Evolutionary conservation across 495 filamentous ascomycete genomes (phyloP), one percentile per base, ranked within the genome.

Genomic region (Xylaria nigripes): DNA sequence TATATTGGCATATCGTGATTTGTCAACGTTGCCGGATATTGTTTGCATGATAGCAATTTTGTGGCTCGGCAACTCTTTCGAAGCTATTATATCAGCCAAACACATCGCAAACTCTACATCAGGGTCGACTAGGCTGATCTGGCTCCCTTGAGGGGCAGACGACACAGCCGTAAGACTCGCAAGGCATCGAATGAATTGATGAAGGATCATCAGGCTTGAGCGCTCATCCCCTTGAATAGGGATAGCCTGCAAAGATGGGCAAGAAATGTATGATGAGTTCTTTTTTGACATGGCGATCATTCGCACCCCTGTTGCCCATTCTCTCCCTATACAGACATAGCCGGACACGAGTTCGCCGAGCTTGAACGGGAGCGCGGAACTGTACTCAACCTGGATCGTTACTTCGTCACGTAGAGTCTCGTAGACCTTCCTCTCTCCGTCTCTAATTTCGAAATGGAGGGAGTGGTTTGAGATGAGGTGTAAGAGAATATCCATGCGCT

Each of bases 381-480:
- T 75, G 55, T 70, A 73, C 44, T 72, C 62, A 0, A 74, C 67
- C 42, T 63, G 64, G 15, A 76, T 56, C 1, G 23, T 18, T 7
- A 54, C 22, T 0, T 47, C 18, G n/a, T 43, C 56, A 2, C 13
- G 29, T 2, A 21, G 16, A 4, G 1, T 5, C 13, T 19, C 22
- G 8, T 1, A 52, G 13, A 13, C 23, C 10, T 16, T 41, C 8
- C 34, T 18, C 8, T 27, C 21, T 4, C 38, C 34, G 7, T 59
- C 21, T 18, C 29, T 55, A 9, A 64, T 32, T 22, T 61, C 57
- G 48, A 63, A 67, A 23, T 54, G 53, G 22, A 56, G 16, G 15
- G 48, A 13, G 16, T 48, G 48, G 36, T 38, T 23, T 0, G 44
- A 22, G 40, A 9, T 2, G 48, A 45, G 21, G 12, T 45, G 13